Base-by-base conservation (phyloP, 768 basidiomycete genomes). In the Sutorius australiensis region DNA sequence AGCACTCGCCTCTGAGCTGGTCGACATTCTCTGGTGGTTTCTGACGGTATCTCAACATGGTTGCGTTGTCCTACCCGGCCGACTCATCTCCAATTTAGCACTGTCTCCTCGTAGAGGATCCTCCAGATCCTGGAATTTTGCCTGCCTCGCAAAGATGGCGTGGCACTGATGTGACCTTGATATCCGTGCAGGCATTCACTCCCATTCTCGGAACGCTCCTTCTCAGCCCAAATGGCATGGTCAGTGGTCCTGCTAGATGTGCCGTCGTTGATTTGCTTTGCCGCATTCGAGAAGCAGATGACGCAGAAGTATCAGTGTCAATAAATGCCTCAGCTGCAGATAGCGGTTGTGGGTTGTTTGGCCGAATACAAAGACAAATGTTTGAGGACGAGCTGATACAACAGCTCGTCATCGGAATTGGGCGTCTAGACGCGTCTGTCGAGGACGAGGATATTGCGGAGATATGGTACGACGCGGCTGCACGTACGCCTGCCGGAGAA, bases 11-110 rank as follows among this genome's bases (percentile, higher is more conserved):
- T 77, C 82, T 2, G 86, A 90, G 58, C 75, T 98, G 10, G 83
- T 90, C 34, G 73, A 80, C 46, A 81, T 95, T 59, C 81, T 97
- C 44, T 97, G 92, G 92, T 95, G 92, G 85, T 98, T 95, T 72
- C 84, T 91, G 61, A 82, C 85, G 50, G 84, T 83, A 58, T 51
- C 67, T 57, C 34, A 30, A 48, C 51, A 13, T n/a, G 37, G 42
- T 50, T 41, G 14, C 47, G 10, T 32, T 43, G 59, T n/a, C 28
- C 27, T 36, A 12, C 46, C 19, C 21, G 54, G 40, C 19, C 51
- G n/a, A 42, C 51, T 50, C 50, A 44, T 16, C 16, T 48, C 44
- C 51, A 19, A 32, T 54, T 21, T 63, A 88, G 86, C 79, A 83
- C 58, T 92, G 89, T 66, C 80, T 82, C 66, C 66, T 91, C 33